Conservation (phyloP, 2,329 filamentous ascomycete species). For the Sporothrix curviconia region DNA sequence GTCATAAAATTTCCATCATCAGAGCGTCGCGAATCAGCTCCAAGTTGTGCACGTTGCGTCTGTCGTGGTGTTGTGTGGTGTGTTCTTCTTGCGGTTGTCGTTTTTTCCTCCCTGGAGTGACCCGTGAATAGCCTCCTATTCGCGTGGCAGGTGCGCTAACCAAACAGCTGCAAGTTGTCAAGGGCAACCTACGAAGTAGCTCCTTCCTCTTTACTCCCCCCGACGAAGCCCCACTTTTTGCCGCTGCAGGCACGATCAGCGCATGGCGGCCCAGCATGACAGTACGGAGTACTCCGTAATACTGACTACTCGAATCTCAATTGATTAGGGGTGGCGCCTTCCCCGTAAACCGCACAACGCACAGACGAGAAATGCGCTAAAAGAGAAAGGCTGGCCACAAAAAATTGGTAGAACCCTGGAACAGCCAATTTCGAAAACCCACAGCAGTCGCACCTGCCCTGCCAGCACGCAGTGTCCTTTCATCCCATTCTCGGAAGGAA, state of each 20-base stretch:
- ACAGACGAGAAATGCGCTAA: not conserved
- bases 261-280: not conserved
- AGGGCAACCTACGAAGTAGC: slow-evolving; percentile 1
- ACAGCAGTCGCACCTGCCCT: not conserved
- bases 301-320: too few species aligned
- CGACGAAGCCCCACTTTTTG: not conserved
- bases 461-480: not conserved
- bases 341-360: not conserved
- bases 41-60: not conserved
- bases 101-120: too few species aligned
- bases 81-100: not conserved
- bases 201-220: not conserved
- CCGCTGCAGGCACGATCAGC: not conserved
- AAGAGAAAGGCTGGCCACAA: not conserved
- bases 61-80: not conserved
- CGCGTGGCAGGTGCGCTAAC: not conserved
- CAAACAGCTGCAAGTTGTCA: slow-evolving; percentile 8
- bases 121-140: not conserved
- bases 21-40: not conserved
- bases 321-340: too few species aligned
- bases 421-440: slow-evolving; percentile 5
- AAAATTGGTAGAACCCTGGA: slow-evolving; percentile 11
- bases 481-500: not conserved
- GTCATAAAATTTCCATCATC: slow-evolving; percentile 12
- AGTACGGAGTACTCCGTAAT: not conserved